Evolutionary conservation across 75 land plant species (phyloP).

Genomic region (Cupressus sempervirens): DNA sequence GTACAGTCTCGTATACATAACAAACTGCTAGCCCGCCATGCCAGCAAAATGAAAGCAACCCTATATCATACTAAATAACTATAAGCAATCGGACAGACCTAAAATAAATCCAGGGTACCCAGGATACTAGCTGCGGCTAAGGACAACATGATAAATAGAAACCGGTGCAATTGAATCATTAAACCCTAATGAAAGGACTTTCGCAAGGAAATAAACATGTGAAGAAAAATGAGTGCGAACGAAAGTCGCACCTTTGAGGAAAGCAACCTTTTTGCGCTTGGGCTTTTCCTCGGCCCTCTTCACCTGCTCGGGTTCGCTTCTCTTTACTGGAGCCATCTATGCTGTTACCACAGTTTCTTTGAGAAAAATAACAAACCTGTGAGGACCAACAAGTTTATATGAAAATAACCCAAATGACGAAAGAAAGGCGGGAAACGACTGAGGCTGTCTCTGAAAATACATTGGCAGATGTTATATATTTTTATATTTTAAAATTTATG

Average conservation of each 20-base stretch:
- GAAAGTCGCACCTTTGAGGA: background rate
- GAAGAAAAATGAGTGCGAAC: background rate
- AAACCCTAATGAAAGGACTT: background rate
- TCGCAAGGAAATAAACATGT: background rate
- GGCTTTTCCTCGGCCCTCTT: background rate
- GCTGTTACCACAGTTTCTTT: background rate
- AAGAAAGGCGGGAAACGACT: too few relatives aligned
- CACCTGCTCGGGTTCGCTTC: background rate
- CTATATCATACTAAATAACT: background rate
- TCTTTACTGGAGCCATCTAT: background rate
- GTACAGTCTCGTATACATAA: background rate
- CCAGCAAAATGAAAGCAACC: background rate
- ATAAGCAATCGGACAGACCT: background rate
- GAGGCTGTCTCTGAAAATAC: too few relatives aligned
- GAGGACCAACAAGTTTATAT: too few relatives aligned
- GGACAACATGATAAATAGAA: background rate
- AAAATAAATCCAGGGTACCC: too few relatives aligned
- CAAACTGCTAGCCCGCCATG: background rate
- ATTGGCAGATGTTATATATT: too few relatives aligned
- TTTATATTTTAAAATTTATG: too few relatives aligned
- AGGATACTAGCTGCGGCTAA: background rate
- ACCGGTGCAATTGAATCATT: background rate
- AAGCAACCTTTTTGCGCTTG: conserved; percentile 2
- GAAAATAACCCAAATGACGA: too few relatives aligned
- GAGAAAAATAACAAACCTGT: background rate